These are phyloP conservation scores for Dionaea muscipula DNA, from an alignment of 179 eudicot species.

Conservation along the genomic window DNA sequence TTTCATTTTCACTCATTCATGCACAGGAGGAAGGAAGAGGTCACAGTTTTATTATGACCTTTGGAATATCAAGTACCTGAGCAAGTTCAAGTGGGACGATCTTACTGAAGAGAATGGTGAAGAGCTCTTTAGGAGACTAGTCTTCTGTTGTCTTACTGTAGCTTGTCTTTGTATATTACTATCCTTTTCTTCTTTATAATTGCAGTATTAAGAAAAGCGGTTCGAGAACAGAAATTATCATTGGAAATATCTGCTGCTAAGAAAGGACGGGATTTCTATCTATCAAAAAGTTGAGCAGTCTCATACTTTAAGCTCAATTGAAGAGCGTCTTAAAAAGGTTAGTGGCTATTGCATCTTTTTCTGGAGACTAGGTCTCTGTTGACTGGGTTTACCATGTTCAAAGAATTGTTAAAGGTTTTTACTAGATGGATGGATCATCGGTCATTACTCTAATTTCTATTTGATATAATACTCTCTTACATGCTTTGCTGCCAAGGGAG, in stretches of 20 bases:
- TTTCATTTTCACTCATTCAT: not conserved
- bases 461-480: no score
- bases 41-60: conserved; percentile 68
- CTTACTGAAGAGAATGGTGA: conserved; percentile 76
- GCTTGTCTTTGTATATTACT: not conserved
- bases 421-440: no score
- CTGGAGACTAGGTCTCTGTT: conserved; percentile 1
- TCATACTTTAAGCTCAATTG: conserved; percentile 49
- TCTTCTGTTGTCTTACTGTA: conserved; percentile 4
- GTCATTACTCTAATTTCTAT: no score
- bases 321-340: conserved; percentile 79
- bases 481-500: no score
- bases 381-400: not conserved
- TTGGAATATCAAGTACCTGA: conserved; percentile 93
- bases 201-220: conserved; percentile 59
- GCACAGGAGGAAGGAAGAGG: conserved; percentile 80
- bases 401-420: no score
- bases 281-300: conserved; percentile 68
- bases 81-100: conserved; percentile 96
- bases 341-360: not conserved
- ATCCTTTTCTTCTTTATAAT: not conserved
- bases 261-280: conserved; percentile 72
- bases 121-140: conserved; percentile 1
- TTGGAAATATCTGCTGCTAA: conserved; percentile 77
- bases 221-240: conserved; percentile 66